Conservation (phyloP, 768 basidiomycete genomes). For the Suillus subaureus region DNA sequence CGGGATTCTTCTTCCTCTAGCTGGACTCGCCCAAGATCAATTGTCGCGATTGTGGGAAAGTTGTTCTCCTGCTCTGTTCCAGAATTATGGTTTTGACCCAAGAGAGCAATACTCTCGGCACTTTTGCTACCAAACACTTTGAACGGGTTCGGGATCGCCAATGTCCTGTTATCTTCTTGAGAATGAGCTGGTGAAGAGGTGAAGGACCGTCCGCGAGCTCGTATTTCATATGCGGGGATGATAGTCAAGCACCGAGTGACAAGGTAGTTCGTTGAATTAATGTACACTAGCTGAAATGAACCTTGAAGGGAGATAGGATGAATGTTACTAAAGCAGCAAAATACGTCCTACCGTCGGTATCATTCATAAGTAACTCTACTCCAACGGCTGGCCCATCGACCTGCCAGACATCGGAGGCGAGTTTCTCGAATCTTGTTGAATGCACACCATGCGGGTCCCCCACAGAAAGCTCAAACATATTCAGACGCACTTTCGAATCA, state of each 20-base stretch:
- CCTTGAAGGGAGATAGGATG: conserved; percentile 21
- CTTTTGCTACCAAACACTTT: conserved; percentile 55
- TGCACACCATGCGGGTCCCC: conserved; percentile 22
- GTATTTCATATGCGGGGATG: conserved; percentile 23
- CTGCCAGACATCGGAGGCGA: conserved; percentile 52
- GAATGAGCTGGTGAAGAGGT: conserved; percentile 23
- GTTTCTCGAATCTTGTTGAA: conserved; percentile 39
- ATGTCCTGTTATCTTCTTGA: conserved; percentile 26
- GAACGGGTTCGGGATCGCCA: conserved; percentile 67
- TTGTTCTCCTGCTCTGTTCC: conserved; percentile 28
- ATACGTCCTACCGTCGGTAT: conserved; percentile 46
- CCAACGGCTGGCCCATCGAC: conserved; percentile 50
- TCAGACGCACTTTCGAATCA: conserved; percentile 16
- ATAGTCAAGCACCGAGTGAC: conserved; percentile 43
- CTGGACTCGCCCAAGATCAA: conserved; percentile 23
- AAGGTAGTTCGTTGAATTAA: conserved; percentile 48
- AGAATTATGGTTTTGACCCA: conserved; percentile 21
- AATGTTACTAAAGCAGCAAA: conserved; percentile 1
- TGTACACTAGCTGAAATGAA: conserved; percentile 35
- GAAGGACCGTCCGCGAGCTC: conserved; percentile 16
- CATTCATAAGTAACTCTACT: conserved; percentile 46
- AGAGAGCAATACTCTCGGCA: conserved; percentile 43
- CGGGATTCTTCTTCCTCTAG: conserved; percentile 28
- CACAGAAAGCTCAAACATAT: conserved; percentile 29
- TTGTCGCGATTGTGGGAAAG: conserved; percentile 17